Evolutionary conservation across 164 flowering plant genomes (phyloP), one percentile per base, ranked within the genome.

Genomic region (Chloranthus sessilifolius): DNA sequence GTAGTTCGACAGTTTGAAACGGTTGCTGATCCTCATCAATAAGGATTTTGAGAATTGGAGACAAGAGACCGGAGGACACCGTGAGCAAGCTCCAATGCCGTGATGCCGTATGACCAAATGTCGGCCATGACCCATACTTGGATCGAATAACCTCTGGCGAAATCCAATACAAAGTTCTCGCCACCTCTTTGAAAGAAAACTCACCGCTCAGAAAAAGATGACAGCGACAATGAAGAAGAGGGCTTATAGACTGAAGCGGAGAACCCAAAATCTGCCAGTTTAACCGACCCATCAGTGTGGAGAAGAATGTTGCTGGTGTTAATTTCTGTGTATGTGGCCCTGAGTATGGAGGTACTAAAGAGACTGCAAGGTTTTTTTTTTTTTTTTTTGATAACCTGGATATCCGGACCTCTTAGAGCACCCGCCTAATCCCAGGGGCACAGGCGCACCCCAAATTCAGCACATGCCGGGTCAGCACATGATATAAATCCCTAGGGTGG

Each of bases 81-180:
- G 50, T 84, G 88, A 10, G 94, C 95, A 7, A 90, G 67, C 51
- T 90, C 97, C 5, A 90, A 37, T 0, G 97, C 95, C 0, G 97
- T 86, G 27, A 86, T 82, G 2, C 95, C 95, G 28, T 86, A 79
- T 0, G 97, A 86, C 97, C 98, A 90, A 0, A 90, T 81, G 56
- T 90, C 95, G 11, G 98, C 95, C 69, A 83, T 85, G 62, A 66
- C 9, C 89, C 97, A 1, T 50, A 61, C 21, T 74, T 85, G 0
- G 95, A 82, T 52, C 80, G 85, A 5, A 85, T 79, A 16, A 86
- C 97, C 67, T 90, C 95, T 0, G 95, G 97, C 1, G 95, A 91
- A 88, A 84, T 83, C 94, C 94, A 81, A 33, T 82, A 82, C 3
- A 85, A 88, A 2, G 94, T 80, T 1, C 90, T 88, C 0, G 88